Conservation (phyloP, 345 rosid genomes). For the Murraya koenigii region DNA sequence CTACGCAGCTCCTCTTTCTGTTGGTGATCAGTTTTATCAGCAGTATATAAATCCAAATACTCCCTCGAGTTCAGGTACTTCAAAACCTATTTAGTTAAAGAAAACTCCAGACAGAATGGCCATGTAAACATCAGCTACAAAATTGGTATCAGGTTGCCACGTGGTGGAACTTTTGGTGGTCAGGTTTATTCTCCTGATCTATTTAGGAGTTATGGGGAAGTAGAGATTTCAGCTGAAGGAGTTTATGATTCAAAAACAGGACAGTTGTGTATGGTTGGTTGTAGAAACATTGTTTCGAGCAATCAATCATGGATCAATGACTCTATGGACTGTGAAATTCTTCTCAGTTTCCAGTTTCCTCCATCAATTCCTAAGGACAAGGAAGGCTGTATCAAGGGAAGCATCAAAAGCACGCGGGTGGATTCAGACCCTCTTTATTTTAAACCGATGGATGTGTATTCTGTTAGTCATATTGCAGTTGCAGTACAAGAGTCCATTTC, state of each 20-base stretch:
- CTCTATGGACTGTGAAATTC: conserved; percentile 38
- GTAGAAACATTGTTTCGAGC: conserved; percentile 16
- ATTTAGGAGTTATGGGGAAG: neutral
- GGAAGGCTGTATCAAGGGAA: conserved; percentile 32
- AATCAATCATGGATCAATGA: neutral
- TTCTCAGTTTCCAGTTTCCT: conserved; percentile 37
- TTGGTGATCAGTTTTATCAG: conserved; percentile 27
- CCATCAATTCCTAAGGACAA: conserved; percentile 28
- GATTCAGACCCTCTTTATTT: conserved; percentile 39
- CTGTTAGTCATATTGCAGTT: conserved; percentile 15
- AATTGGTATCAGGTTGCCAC: conserved; percentile 16
- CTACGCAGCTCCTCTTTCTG: conserved; percentile 31
- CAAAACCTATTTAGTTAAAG: neutral
- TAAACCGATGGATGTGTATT: conserved; percentile 18
- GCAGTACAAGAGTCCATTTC: conserved; percentile 23
- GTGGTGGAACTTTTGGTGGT: neutral
- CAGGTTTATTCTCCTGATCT: neutral
- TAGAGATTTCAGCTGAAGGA: conserved; percentile 47
- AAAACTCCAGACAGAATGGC: neutral
- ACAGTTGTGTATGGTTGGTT: conserved; percentile 50
- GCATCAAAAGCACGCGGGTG: conserved; percentile 36
- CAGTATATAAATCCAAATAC: neutral
- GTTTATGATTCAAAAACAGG: conserved; percentile 36
- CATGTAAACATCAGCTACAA: conserved; percentile 36
- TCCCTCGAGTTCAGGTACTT: neutral